These are phyloP conservation scores for Cryptosporidium bovis DNA, from an alignment of 169 alveolate genomes.

Conservation along the genomic window DNA sequence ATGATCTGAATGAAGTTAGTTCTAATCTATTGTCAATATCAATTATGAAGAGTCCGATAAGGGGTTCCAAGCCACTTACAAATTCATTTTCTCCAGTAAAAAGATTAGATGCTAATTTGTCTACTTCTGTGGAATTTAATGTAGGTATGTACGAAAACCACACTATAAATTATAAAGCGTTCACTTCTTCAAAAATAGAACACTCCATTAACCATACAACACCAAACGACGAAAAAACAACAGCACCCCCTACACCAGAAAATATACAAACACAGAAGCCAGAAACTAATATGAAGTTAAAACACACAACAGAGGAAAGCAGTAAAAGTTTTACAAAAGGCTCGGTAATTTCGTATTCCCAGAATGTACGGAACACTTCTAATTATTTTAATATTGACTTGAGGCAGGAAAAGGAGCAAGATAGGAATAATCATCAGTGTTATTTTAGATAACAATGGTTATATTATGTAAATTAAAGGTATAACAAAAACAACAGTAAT, in stretches of 20 bases:
- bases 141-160: not conserved
- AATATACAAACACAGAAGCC: not conserved
- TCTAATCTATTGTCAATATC: not conserved
- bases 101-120: not conserved
- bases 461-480: no score
- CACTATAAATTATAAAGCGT: not conserved
- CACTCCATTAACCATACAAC: not conserved
- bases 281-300: no score
- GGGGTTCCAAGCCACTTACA: not conserved
- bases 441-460: no score
- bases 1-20: not conserved
- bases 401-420: no score
- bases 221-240: slow-evolving; percentile 55
- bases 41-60: not conserved
- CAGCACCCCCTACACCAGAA: slow-evolving; percentile 73
- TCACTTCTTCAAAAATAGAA: not conserved
- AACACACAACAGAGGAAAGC: no score
- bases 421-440: no score
- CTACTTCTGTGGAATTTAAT: no score
- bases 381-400: no score
- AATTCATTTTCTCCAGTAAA: not conserved
- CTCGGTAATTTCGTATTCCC: no score
- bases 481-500: no score
- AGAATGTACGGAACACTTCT: no score
- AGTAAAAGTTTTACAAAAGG: no score